Conservation (phyloP, 2,329 filamentous ascomycete genomes). For the Alternaria burnsii region DNA sequence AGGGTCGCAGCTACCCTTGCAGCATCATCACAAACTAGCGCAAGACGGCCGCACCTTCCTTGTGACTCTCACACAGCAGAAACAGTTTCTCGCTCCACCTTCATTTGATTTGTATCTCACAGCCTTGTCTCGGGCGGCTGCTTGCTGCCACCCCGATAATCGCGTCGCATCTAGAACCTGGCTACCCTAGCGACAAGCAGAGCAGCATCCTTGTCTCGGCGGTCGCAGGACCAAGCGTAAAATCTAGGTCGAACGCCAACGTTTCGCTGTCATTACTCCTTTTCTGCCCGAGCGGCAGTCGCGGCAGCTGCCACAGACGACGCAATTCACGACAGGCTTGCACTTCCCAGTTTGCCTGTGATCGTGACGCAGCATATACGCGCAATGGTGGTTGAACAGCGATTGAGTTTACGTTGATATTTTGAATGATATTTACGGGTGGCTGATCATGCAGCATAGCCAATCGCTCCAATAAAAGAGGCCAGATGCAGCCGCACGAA, state of each 20-base stretch:
- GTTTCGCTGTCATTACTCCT: neutral
- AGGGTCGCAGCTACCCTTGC: neutral
- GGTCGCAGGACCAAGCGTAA: neutral
- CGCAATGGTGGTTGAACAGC: neutral
- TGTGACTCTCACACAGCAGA: neutral
- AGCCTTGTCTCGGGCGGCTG: neutral
- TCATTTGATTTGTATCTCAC: neutral
- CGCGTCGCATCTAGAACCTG: slow-evolving; percentile 1
- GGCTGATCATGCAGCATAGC: neutral
- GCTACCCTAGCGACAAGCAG: neutral
- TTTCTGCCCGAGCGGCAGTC: neutral
- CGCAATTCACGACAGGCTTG: neutral
- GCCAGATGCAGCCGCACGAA: neutral
- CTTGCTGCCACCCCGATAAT: neutral
- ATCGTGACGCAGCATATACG: neutral
- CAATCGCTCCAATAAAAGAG: neutral
- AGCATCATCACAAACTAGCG: neutral
- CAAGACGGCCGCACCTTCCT: neutral
- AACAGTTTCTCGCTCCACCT: slow-evolving; percentile 2
- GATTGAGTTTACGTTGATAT: neutral
- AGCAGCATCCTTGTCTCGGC: neutral
- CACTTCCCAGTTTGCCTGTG: neutral
- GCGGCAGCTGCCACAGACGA: neutral
- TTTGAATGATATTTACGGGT: neutral
- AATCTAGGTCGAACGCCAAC: slow-evolving; percentile 4